Conservation (phyloP, 805 yeast species). For the Isabelozyma heimii region DNA sequence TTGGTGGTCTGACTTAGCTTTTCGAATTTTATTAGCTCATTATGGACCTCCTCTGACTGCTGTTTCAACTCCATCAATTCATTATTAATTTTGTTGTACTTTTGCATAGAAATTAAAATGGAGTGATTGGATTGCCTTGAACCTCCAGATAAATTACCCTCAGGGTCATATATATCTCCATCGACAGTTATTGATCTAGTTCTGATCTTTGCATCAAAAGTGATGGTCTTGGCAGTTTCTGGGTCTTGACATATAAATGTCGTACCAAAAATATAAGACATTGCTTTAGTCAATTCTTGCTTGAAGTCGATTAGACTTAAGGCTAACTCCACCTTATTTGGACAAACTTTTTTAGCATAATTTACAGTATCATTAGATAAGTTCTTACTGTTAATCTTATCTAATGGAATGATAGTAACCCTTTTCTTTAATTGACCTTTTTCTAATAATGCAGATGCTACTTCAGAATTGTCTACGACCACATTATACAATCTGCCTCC, state of each 20-base stretch:
- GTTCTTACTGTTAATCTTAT: constrained; percentile 67
- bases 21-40: constrained; percentile 42
- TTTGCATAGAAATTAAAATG: constrained; percentile 62
- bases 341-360: constrained; percentile 74
- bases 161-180: constrained; percentile 95
- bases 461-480: constrained; percentile 82
- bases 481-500: constrained; percentile 89
- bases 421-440: constrained; percentile 74
- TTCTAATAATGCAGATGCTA: constrained; percentile 81
- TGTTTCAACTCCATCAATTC: constrained; percentile 39
- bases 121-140: constrained; percentile 62
- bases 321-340: constrained; percentile 88
- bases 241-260: constrained; percentile 88
- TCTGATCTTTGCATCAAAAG: constrained; percentile 78
- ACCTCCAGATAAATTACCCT: constrained; percentile 96
- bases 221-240: constrained; percentile 82
- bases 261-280: constrained; percentile 88
- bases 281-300: constrained; percentile 67
- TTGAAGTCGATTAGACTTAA: constrained; percentile 76
- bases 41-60: constrained; percentile 39
- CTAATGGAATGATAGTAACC: constrained; percentile 89
- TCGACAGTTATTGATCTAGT: constrained; percentile 83
- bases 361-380: constrained; percentile 51
- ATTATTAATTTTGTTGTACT: constrained; percentile 47
- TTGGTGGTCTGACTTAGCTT: constrained; percentile 48